Evolutionary conservation across 179 eudicot genomes (phyloP).

Genomic region (Pouteria campechiana): DNA sequence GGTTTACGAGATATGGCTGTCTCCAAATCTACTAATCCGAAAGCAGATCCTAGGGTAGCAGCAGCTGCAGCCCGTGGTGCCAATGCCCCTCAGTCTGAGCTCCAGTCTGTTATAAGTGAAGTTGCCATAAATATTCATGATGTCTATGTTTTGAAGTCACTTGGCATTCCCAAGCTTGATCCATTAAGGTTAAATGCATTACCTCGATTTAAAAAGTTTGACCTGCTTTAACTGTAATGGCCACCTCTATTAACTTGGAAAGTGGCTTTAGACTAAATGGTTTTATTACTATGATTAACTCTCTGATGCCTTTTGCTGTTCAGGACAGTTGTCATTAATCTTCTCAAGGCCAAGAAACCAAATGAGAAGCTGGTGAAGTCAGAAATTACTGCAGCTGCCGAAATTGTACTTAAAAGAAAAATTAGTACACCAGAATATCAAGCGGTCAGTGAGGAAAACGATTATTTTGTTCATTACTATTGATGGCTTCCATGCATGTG

Average conservation of each 20-base stretch:
- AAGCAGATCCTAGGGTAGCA: constrained; percentile 29
- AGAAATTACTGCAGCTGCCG: constrained; percentile 64
- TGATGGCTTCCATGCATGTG: neutral
- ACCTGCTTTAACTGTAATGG: too few species aligned
- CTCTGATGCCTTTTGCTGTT: constrained; percentile 2
- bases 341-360: constrained; percentile 53
- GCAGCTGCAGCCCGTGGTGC: constrained; percentile 45
- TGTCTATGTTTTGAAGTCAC: constrained; percentile 47
- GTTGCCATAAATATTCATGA: constrained; percentile 64
- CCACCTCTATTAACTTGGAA: neutral
- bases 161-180: constrained; percentile 53
- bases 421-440: constrained; percentile 39
- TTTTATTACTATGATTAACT: neutral
- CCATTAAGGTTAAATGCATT: constrained; percentile 71
- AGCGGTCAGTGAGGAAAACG: constrained; percentile 32
- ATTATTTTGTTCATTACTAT: neutral
- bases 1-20: constrained; percentile 60
- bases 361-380: constrained; percentile 73
- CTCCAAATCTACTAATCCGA: constrained; percentile 33
- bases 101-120: constrained; percentile 40
- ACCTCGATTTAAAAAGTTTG: too few species aligned
- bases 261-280: neutral
- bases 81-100: constrained; percentile 64
- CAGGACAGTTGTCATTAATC: constrained; percentile 68
- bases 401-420: constrained; percentile 46